Percentiles rank a stretch among this genome's conserved stretches.
These are phyloP conservation scores for Stagonosporopsis vannaccii DNA, from an alignment of 2,329 filamentous ascomycete genomes.

Conservation along the genomic window DNA sequence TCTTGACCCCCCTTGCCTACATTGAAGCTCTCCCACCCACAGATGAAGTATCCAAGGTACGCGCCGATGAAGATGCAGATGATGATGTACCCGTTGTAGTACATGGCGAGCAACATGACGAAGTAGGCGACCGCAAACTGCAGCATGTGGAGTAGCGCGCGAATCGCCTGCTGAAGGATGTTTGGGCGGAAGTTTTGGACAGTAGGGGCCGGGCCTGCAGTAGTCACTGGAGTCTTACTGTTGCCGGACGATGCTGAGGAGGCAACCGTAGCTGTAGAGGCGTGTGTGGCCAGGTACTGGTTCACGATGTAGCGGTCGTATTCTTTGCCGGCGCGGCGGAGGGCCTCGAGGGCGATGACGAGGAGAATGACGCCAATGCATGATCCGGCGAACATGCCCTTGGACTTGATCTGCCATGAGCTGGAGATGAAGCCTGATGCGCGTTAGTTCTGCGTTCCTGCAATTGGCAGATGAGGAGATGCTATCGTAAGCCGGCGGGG, in stretches of 20 bases:
- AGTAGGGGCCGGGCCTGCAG: conserved; percentile 5
- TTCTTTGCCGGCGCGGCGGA: conserved; percentile 75
- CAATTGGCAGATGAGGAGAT: background rate
- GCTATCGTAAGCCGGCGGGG: background rate
- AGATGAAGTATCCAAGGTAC: conserved; percentile 47
- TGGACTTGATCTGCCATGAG: conserved; percentile 73
- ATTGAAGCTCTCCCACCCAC: conserved; percentile 46
- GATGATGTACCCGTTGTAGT: conserved; percentile 75
- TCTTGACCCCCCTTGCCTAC: conserved; percentile 33
- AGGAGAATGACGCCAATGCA: conserved; percentile 81
- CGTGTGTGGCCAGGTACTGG: conserved; percentile 51
- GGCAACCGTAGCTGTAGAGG: background rate
- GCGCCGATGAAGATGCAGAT: conserved; percentile 50
- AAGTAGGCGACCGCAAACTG: conserved; percentile 83
- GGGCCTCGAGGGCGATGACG: conserved; percentile 73
- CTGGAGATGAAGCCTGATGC: conserved; percentile 66
- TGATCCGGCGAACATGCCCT: conserved; percentile 77
- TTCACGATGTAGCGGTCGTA: conserved; percentile 74
- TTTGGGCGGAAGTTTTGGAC: conserved; percentile 59
- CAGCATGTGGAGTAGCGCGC: conserved; percentile 73
- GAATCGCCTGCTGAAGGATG: conserved; percentile 70
- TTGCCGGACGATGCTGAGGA: conserved; percentile 28
- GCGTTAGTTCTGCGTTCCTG: background rate
- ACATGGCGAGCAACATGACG: conserved; percentile 76
- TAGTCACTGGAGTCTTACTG: conserved; percentile 20